phyloP scores from a whole-genome alignment of 2,329 filamentous ascomycete species.

The Cercospora sojina region DNA sequence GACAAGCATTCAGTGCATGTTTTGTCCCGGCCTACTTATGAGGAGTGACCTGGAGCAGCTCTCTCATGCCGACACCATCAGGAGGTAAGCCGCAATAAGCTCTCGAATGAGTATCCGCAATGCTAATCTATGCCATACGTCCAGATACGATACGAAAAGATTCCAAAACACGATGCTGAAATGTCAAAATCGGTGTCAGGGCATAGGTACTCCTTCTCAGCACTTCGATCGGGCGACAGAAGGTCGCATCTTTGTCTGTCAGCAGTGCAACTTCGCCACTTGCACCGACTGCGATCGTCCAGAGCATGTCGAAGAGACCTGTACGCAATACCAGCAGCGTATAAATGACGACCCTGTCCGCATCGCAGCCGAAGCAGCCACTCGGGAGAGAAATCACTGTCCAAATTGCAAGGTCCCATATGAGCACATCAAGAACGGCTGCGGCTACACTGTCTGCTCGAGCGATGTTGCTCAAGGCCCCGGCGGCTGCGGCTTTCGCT shows the following conservation, averaged over 20 bases:
- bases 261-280: constrained; percentile 10
- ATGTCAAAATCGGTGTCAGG: constrained; percentile 21
- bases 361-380: background rate
- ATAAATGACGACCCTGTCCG: background rate
- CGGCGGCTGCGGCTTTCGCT: constrained; percentile 21
- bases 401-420: background rate
- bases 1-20: constrained; percentile 22
- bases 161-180: background rate
- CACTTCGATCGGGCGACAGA: constrained; percentile 13
- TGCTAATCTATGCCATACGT: background rate
- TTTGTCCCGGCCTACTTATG: constrained; percentile 14
- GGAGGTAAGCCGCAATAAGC: background rate
- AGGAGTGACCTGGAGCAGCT: background rate
- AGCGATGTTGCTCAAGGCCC: background rate
- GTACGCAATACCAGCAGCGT: background rate
- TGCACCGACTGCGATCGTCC: constrained; percentile 23
- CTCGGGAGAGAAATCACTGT: background rate
- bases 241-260: constrained; percentile 25
- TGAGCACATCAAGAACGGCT: constrained; percentile 3
- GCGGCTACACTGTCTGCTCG: constrained; percentile 11
- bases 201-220: background rate
- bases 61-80: constrained; percentile 2
- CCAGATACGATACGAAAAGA: constrained; percentile 4
- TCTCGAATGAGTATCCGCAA: background rate
- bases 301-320: constrained; percentile 16